Evolutionary conservation across 1,284 basidiomycete genomes (phyloP), one percentile per base, ranked within the genome.

Genomic region (Trametes pubescens): DNA sequence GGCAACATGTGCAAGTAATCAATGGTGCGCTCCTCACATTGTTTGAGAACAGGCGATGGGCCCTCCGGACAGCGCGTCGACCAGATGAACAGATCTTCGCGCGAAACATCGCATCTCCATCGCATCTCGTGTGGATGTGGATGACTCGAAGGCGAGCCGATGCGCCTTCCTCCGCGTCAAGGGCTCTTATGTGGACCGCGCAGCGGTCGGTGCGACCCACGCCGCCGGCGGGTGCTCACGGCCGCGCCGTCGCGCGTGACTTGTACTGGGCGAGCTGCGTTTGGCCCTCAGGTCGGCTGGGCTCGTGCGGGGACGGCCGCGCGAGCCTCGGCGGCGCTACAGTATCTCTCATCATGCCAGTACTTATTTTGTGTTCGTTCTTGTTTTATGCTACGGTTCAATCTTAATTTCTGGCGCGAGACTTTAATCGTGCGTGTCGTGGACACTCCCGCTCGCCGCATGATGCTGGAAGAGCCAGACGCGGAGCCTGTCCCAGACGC

Each of bases 251-350:
- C 21, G 44, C 44, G 18, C 16, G 16, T 8, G 10, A 14, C 21
- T n/a, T 21, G 22, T 29, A 8, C 9, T 38, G 8, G 51, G 35
- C 51, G 43, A 47, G 54, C 10, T 7, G 54, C 54, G 54, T 26
- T 43, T 43, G 32, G n/a, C 54, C 54, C 54, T 46, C 54, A 56
- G 54, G 29, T 56, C 54, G 54, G 26, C 40, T 46, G 26, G 16
- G 24, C 26, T 37, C 26, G 24, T 49, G 47, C 18, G 49, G 49
- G 18, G n/a, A 35, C 34, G 21, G 22, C 47, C 22, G 47, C 47
- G 24, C 44, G 29, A 32, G 29, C 29, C 29, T 32, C 29, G 21
- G 44, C 44, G 22, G 47, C 47, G 24, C 47, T 24, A 13, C 14
- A 43, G 40, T 2, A 8, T 4, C 11, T 14, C 18, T 16, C 40